Percentiles rank a stretch among this genome's conserved stretches.
phyloP scores from a whole-genome alignment of 352 stramenopile species.

The Peronosclerospora sorghi region DNA sequence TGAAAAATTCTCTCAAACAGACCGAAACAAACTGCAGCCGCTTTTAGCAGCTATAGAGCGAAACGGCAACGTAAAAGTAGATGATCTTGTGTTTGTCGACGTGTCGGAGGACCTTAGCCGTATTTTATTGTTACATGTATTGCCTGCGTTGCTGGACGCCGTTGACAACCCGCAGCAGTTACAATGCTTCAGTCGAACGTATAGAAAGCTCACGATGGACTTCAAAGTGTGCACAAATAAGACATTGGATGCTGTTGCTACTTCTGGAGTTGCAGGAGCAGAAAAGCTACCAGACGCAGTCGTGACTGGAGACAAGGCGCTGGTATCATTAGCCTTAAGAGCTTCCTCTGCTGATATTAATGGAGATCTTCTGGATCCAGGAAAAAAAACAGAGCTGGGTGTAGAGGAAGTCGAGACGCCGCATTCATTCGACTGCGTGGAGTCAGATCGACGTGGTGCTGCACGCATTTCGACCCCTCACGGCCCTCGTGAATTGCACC shows the following conservation, averaged over 20 bases:
- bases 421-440: slow-evolving; percentile 56
- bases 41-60: slow-evolving; percentile 23
- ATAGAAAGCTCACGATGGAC: slow-evolving; percentile 50
- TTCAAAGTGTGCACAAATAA: slow-evolving; percentile 28
- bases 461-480: slow-evolving; percentile 23
- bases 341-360: background rate
- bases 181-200: slow-evolving; percentile 46
- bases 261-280: background rate
- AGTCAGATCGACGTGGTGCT: slow-evolving; percentile 31
- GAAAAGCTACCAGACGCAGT: slow-evolving; percentile 2
- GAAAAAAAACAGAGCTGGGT: background rate
- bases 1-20: slow-evolving; percentile 35
- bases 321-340: background rate
- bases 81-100: slow-evolving; percentile 34
- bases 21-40: slow-evolving; percentile 40
- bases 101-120: slow-evolving; percentile 43
- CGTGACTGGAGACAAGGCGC: slow-evolving; percentile 3
- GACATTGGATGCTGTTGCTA: background rate
- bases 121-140: slow-evolving; percentile 42
- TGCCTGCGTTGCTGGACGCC: slow-evolving; percentile 34
- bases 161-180: slow-evolving; percentile 16
- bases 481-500: slow-evolving; percentile 46
- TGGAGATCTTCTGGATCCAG: slow-evolving; percentile 1
- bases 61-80: background rate
- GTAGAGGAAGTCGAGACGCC: slow-evolving; percentile 16